Evolutionary conservation across 2,329 filamentous ascomycete species (phyloP), one percentile per base, ranked within the genome.

Genomic region (Sporothrix globosa): DNA sequence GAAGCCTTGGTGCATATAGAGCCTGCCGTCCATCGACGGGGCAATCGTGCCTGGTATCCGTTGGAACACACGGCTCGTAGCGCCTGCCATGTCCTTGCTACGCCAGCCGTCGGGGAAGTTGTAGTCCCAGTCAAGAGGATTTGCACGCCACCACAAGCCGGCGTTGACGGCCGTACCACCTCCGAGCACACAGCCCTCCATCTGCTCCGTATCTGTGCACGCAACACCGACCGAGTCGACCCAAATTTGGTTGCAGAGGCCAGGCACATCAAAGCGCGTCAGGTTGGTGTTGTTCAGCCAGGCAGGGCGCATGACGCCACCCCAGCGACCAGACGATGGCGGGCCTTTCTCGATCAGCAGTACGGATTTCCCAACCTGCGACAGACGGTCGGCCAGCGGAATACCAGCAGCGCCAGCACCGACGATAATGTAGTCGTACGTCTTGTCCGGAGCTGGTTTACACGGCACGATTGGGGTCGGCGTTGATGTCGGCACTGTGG

Each of bases 61-160:
- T 48, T 82, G 81, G 77, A 92, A 93, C 7, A 90, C 87, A 56
- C 87, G 85, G 41, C 85, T 80, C 7, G 88, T 86, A 1, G 90
- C 86, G 34, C 81, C 77, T 71, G 81, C 80, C 77, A 92, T 85
- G 74, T 92, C 89, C 5, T 80, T 77, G 24, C 87, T 83, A 78
- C 90, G 88, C 91, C 91, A 93, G 41, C 90, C 91, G 1, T 81
- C 73, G 0, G 91, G 91, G 81, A 91, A 93, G 78, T 90, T 90
- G 77, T 86, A 84, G 77, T 93, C 88, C 82, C 90, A 93, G 77
- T 93, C 91, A 6, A 81, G 77, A 3, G 85, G 82, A 72, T 89
- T 86, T 0, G 91, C 86, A 81, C 86, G 88, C 84, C 88, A 90
- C 86, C 88, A 91, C 48, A 92, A 82, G 56, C 88, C 89, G 67